phyloP scores from a whole-genome alignment of 495 filamentous ascomycete genomes.

The Halenospora varia region DNA sequence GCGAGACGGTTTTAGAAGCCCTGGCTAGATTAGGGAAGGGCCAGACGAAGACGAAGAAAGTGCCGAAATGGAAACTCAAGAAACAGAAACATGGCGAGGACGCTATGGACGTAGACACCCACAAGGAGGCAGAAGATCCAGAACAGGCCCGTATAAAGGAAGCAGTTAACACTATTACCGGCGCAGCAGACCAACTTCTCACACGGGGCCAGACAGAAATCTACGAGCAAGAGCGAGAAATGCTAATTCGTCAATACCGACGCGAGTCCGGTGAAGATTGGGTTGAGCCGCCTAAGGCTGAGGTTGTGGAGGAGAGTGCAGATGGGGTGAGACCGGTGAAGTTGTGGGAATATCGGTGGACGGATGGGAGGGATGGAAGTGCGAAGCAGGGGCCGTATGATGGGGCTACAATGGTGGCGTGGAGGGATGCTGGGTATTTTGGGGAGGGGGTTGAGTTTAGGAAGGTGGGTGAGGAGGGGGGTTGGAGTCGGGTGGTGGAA shows the following conservation, averaged over 20 bases:
- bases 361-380: slow-evolving; percentile 78
- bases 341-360: slow-evolving; percentile 92
- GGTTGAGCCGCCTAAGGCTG: slow-evolving; percentile 54
- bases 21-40: slow-evolving; percentile 74
- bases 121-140: slow-evolving; percentile 54
- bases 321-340: slow-evolving; percentile 26
- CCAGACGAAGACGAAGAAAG: slow-evolving; percentile 60
- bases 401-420: slow-evolving; percentile 75
- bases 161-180: slow-evolving; percentile 77
- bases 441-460: slow-evolving; percentile 90
- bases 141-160: slow-evolving; percentile 65
- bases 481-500: slow-evolving; percentile 58
- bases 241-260: slow-evolving; percentile 74
- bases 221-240: slow-evolving; percentile 86
- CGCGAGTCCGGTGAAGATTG: slow-evolving; percentile 90
- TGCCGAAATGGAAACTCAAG: slow-evolving; percentile 57
- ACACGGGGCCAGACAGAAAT: slow-evolving; percentile 77
- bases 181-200: slow-evolving; percentile 80
- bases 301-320: slow-evolving; percentile 7
- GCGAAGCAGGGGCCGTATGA: slow-evolving; percentile 85
- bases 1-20: slow-evolving; percentile 87
- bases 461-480: slow-evolving; percentile 47
- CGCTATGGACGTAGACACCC: slow-evolving; percentile 66
- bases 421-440: slow-evolving; percentile 91
- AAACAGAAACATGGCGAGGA: slow-evolving; percentile 42